Evolutionary conservation across 768 basidiomycete genomes (phyloP), one percentile per base, ranked within the genome.

Genomic region (Tylopilus balloui): DNA sequence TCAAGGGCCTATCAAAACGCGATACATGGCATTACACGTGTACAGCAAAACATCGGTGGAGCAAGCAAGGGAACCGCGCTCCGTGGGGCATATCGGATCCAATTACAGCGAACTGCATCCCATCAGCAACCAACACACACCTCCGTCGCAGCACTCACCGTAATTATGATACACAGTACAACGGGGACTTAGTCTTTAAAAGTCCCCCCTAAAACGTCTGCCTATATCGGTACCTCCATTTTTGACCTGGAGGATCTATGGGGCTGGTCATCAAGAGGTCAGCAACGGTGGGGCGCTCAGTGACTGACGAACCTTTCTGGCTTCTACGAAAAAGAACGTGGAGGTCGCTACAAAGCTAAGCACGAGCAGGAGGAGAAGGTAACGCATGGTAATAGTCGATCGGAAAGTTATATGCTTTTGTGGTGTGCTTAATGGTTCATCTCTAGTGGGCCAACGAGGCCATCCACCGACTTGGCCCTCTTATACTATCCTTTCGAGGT

Each of bases 261-360:
- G 11, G 63, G 63, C 63, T 65, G 6, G 21, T 13, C n/a, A 25
- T 14, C 47, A 5, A 35, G 15, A 46, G 2, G 45, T 63, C 38
- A 63, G 53, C 39, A 9, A 43, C 19, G 15, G 32, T 1, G 29
- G 2, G 19, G 29, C 31, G 1, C 19, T 47, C 43, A 12, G 17
- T 45, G 52, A 49, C 44, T 32, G 35, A 50, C 63, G 24, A 38
- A 63, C 61, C 63, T 48, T 51, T 59, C 50, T 59, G 46, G 53
- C 61, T 50, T 63, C 61, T 54, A 62, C 63, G 17, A 52, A 63
- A 65, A 63, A 63, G 61, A 63, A 63, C 31, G 61, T 65, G 50
- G 61, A 63, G 39, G 42, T 44, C 3, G 61, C 63, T 51, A 63
- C 45, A 52, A 63, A 63, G 37, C 63, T 65, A 1, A 63, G 61